Evolutionary conservation across 2,329 filamentous ascomycete species (phyloP).

Genomic region (Exophiala viscosa): DNA sequence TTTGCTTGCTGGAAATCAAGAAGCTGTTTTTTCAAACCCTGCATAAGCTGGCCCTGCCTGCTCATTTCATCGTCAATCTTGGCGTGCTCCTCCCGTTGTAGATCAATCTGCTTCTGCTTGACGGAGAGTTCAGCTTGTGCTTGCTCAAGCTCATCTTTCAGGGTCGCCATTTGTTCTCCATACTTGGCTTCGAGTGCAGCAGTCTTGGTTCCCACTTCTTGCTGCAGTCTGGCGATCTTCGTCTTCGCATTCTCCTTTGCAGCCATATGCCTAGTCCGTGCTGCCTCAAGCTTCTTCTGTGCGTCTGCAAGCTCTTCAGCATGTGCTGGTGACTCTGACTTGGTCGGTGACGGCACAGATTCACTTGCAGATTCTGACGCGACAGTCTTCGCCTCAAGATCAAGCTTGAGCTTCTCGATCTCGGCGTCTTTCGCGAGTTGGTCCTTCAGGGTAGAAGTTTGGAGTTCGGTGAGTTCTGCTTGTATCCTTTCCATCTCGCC

Average conservation of each 20-base stretch:
- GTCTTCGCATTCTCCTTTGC: conserved; percentile 22
- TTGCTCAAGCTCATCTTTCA: conserved; percentile 13
- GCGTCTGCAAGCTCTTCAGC: conserved; percentile 35
- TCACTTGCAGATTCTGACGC: conserved; percentile 8
- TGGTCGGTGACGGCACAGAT: conserved; percentile 27
- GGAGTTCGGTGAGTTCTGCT: conserved; percentile 11
- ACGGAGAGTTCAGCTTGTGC: conserved; percentile 8
- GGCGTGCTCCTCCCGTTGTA: conserved; percentile 19
- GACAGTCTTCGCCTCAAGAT: conserved; percentile 13
- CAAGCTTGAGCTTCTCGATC: conserved; percentile 16
- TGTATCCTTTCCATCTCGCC: conserved; percentile 7
- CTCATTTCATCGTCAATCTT: conserved; percentile 17
- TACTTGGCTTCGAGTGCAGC: conserved; percentile 14
- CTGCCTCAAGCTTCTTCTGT: conserved; percentile 28
- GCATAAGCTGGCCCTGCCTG: conserved; percentile 21
- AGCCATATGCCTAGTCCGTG: conserved; percentile 20
- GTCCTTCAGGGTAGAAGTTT: conserved; percentile 7
- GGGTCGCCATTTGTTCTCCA: conserved; percentile 14
- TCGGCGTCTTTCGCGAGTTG: conserved; percentile 15
- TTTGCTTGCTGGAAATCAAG: conserved; percentile 15
- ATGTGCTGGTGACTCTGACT: conserved; percentile 27
- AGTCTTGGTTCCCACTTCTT: conserved; percentile 21
- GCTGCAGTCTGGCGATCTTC: conserved; percentile 16
- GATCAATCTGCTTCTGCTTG: conserved; percentile 20
- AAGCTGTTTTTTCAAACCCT: conserved; percentile 18